Evolutionary conservation across 2,329 filamentous ascomycete genomes (phyloP).

Genomic region (Sclerotinia borealis): DNA sequence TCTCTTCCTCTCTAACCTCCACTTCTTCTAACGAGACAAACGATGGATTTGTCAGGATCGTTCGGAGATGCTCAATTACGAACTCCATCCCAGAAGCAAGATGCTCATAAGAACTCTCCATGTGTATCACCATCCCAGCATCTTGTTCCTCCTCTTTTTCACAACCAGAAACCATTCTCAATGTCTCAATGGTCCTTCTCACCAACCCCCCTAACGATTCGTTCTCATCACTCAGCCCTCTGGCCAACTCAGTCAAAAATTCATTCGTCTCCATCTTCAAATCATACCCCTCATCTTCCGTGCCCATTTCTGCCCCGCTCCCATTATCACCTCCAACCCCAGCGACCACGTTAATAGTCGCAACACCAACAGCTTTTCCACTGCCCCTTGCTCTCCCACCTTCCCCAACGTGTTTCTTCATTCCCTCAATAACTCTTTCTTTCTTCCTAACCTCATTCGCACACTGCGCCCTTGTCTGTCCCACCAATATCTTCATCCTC

Average conservation of each 20-base stretch:
- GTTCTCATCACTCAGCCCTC: slow-evolving; percentile 85
- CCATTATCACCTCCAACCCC: slow-evolving; percentile 41
- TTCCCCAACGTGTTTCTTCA: slow-evolving; percentile 82
- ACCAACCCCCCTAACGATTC: slow-evolving; percentile 71
- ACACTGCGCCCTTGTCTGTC: slow-evolving; percentile 80
- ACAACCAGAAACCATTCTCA: slow-evolving; percentile 64
- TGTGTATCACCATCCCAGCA: slow-evolving; percentile 23
- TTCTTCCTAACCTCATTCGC: slow-evolving; percentile 86
- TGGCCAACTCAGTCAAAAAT: slow-evolving; percentile 79
- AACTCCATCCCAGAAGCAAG: slow-evolving; percentile 68
- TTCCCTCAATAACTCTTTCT: slow-evolving; percentile 78
- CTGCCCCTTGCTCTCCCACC: slow-evolving; percentile 56
- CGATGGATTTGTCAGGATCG: slow-evolving; percentile 85
- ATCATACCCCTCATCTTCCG: slow-evolving; percentile 54
- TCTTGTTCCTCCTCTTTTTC: slow-evolving; percentile 34
- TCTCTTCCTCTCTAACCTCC: slow-evolving; percentile 86
- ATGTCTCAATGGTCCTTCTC: slow-evolving; percentile 60
- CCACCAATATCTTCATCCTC: slow-evolving; percentile 70
- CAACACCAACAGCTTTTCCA: slow-evolving; percentile 47
- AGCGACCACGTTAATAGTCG: slow-evolving; percentile 52
- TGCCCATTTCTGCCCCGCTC: slow-evolving; percentile 13
- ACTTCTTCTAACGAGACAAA: slow-evolving; percentile 96
- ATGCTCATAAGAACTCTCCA: slow-evolving; percentile 48
- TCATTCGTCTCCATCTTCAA: slow-evolving; percentile 83
- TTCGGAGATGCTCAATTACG: slow-evolving; percentile 74